phyloP scores from a whole-genome alignment of 805 yeast species.

The Saccharomyces kudriavzevii region DNA sequence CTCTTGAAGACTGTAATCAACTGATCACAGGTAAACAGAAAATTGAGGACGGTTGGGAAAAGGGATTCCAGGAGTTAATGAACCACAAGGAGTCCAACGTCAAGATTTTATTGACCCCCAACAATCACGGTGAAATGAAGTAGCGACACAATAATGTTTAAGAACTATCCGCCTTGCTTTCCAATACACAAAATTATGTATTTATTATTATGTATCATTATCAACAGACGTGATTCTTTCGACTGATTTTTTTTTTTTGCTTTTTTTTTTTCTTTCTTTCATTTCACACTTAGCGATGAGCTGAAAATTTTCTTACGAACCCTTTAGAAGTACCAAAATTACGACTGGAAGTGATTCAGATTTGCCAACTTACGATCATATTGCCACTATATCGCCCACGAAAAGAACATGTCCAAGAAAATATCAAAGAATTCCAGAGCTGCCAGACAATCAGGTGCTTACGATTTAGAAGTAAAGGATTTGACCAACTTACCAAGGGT shows the following conservation, averaged over 20 bases:
- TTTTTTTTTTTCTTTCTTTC: neutral
- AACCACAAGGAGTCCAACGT: conserved; percentile 48
- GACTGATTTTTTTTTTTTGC: neutral
- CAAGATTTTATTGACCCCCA: conserved; percentile 46
- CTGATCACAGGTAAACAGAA: conserved; percentile 48
- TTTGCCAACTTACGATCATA: neutral
- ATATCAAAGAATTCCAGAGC: conserved; percentile 69
- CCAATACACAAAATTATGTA: neutral
- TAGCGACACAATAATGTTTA: neutral
- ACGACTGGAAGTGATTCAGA: no score
- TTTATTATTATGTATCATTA: neutral
- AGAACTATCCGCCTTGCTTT: neutral
- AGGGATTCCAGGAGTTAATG: conserved; percentile 45
- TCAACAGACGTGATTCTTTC: neutral
- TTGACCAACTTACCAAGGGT: conserved; percentile 49
- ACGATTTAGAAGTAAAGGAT: conserved; percentile 40
- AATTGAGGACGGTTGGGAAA: conserved; percentile 43
- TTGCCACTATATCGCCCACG: neutral
- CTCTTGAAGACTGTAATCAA: conserved; percentile 35
- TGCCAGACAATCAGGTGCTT: conserved; percentile 57
- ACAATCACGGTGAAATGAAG: conserved; percentile 31
- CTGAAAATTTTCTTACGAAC: neutral
- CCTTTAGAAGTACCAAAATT: neutral
- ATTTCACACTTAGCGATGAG: neutral
- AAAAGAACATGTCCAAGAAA: conserved; percentile 19